A percentile compares a stretch with the other conserved stretches of the same genome.
Conservation (phyloP, 495 filamentous ascomycete genomes). For the Hypoxylon crocopeplum region DNA sequence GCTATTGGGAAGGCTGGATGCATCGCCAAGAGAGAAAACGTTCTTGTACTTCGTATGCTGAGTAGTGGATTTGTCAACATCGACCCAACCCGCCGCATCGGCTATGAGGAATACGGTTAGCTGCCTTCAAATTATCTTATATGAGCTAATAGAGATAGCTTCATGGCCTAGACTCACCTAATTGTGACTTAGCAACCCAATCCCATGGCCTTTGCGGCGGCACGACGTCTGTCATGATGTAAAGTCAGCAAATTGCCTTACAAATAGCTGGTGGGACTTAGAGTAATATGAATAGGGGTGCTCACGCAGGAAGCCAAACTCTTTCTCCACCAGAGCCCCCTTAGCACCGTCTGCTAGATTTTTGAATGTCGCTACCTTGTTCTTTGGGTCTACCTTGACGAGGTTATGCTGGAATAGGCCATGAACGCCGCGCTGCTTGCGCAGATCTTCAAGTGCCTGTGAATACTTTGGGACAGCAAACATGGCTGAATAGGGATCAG, state of each 20-base stretch:
- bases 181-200: slow-evolving; percentile 40
- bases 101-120: slow-evolving; percentile 42
- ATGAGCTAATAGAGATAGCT: not conserved
- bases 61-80: slow-evolving; percentile 66
- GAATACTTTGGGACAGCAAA: slow-evolving; percentile 75
- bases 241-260: slow-evolving; percentile 47
- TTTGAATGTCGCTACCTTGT: slow-evolving; percentile 42
- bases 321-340: slow-evolving; percentile 50
- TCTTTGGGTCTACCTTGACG: slow-evolving; percentile 59
- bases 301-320: slow-evolving; percentile 64
- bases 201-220: slow-evolving; percentile 43
- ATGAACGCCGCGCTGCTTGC: slow-evolving; percentile 68
- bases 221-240: slow-evolving; percentile 27
- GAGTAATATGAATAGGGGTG: not conserved
- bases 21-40: slow-evolving; percentile 74
- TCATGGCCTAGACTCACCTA: slow-evolving; percentile 26
- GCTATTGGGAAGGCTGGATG: slow-evolving; percentile 68
- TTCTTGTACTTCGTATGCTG: slow-evolving; percentile 69
- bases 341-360: slow-evolving; percentile 33
- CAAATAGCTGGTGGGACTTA: not conserved
- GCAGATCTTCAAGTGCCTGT: slow-evolving; percentile 64
- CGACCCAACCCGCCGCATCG: slow-evolving; percentile 67
- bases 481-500: slow-evolving; percentile 51
- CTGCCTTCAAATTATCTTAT: not conserved
- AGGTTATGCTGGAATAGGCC: slow-evolving; percentile 73